Base-by-base conservation (phyloP, 805 yeast species). In the Wickerhamiella azymoides region DNA sequence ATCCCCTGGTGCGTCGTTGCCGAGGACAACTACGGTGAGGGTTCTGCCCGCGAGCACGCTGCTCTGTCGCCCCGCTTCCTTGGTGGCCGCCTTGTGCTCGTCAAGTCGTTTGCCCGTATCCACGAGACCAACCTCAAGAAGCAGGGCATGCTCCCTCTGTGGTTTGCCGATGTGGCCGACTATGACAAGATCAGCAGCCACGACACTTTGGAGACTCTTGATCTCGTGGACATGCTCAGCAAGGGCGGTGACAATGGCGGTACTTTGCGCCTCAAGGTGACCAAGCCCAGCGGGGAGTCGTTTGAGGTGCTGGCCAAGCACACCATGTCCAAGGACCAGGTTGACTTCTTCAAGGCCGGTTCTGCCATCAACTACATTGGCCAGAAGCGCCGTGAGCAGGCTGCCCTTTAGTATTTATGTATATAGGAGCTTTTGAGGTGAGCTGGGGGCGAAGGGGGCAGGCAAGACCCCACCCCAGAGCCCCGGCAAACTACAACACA, bases 21-120 rank as follows among this genome's bases (percentile, higher is more conserved):
- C 46, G 98, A 92, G 64, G 95, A 92, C 62, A 89, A 89, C 67
- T 92, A 89, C 60, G 98, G 98, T 67, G 98, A 89, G 70, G 98
- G 98, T 57, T 88, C 96, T 42, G 96, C 98, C 27, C 83, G 98
- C 74, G 98, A 89, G 65, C 98, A 89, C 60, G 98, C 98, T 39
- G 97, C 97, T 13, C 71, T 92, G 54, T 84, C 92, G 28, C 98
- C 97, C 47, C 76, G 93, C 66, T 92, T 84, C 70, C 72, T 92
- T 39, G 97, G 96, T 50, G 97, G 98, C 52, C 67, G 79, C 48
- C 76, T 86, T 52, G 81, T 89, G 51, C 69, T 89, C 51, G 94
- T 84, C 56, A 89, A 88, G 66, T 88, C 96, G 9, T 89, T 89
- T 68, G 98, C 98, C 30, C 81, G 98, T 73, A 89, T 89, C 58